Conservation (phyloP, 495 filamentous ascomycete species). For the Podospora tetraspora region DNA sequence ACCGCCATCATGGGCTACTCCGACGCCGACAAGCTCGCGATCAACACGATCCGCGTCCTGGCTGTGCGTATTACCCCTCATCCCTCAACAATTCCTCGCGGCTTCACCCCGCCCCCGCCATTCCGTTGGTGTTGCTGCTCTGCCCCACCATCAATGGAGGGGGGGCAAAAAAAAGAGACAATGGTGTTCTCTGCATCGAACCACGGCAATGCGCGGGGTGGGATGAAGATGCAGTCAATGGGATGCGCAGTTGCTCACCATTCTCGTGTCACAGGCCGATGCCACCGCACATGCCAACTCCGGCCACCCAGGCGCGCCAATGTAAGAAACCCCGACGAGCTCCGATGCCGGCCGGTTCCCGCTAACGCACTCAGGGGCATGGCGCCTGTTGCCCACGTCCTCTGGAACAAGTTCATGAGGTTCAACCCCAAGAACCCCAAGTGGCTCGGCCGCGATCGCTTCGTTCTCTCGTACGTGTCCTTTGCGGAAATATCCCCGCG, state of each 20-base stretch:
- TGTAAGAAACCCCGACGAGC: conserved; percentile 43
- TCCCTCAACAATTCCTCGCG: conserved; percentile 19
- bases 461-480: conserved; percentile 93
- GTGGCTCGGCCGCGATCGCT: conserved; percentile 95
- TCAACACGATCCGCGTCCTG: conserved; percentile 96
- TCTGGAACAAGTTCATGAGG: conserved; percentile 98
- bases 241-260: conserved; percentile 24
- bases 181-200: background rate
- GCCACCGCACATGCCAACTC: conserved; percentile 93
- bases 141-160: conserved; percentile 14
- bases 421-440: conserved; percentile 99
- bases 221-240: background rate
- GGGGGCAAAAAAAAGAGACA: background rate
- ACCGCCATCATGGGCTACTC: conserved; percentile 78
- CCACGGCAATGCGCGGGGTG: background rate
- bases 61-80: conserved; percentile 61
- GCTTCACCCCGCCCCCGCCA: conserved; percentile 42
- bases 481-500: background rate
- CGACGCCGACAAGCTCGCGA: conserved; percentile 78
- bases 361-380: conserved; percentile 59
- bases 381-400: conserved; percentile 94
- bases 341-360: conserved; percentile 8
- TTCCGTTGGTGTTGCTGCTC: conserved; percentile 12
- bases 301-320: conserved; percentile 96
- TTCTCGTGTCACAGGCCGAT: conserved; percentile 67